Evolutionary conservation across 1,139 yeast genomes (phyloP).

Genomic region (Arxiozyma bovina): DNA sequence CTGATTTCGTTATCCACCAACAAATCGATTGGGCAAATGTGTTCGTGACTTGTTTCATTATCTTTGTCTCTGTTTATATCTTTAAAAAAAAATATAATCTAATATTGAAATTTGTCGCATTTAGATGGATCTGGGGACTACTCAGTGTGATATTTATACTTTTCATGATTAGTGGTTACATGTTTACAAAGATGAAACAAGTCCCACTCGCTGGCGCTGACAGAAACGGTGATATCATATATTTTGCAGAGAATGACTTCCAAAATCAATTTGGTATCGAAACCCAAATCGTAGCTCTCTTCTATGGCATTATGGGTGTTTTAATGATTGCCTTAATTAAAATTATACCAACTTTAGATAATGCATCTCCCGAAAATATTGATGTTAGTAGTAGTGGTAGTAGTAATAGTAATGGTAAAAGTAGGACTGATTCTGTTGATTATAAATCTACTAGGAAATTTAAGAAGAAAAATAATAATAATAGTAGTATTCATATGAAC

Average conservation of each 20-base stretch:
- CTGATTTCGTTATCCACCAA: conserved; percentile 39
- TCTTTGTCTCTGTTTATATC: conserved; percentile 22
- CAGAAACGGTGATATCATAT: conserved; percentile 48
- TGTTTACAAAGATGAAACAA: conserved; percentile 82
- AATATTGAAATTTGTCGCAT: conserved; percentile 30
- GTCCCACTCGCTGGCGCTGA: conserved; percentile 59
- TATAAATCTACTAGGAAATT: background rate
- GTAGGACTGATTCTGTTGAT: background rate
- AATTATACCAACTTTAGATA: conserved; percentile 34
- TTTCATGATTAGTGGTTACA: conserved; percentile 78
- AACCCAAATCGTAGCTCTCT: conserved; percentile 61
- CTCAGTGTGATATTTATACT: conserved; percentile 49
- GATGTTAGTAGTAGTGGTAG: background rate
- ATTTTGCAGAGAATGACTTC: conserved; percentile 56
- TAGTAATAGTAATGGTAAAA: background rate
- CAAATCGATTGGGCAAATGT: conserved; percentile 51
- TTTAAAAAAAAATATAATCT: conserved; percentile 28
- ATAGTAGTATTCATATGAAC: background rate
- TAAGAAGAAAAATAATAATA: background rate
- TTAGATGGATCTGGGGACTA: conserved; percentile 59
- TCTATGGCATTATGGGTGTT: conserved; percentile 52
- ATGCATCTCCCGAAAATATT: no score
- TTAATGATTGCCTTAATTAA: conserved; percentile 42
- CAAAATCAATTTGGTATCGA: conserved; percentile 74
- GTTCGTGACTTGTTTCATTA: conserved; percentile 36